Base-by-base conservation (phyloP, 768 basidiomycete genomes). In the Pisolithus marmoratus region DNA sequence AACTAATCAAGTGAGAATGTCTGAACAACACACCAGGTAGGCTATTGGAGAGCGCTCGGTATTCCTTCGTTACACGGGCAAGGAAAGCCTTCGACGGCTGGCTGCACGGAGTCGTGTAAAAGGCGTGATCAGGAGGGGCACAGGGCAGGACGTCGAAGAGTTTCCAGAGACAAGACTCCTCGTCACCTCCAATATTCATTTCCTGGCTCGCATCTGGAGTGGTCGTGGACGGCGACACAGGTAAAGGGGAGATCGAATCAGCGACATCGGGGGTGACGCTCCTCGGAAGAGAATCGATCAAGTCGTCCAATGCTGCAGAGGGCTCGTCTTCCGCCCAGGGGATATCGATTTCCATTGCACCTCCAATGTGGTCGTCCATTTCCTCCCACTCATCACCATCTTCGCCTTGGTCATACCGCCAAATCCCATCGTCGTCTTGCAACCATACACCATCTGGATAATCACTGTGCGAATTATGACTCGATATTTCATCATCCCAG, bases 81-180 rank as follows among this genome's bases (percentile, higher is more conserved):
- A 90, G 72, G 69, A 94, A 97, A 14, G 74, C 60, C 61, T 86
- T 89, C 7, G 84, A 82, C 3, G 87, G 84, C 53, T 83, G 82
- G 8, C 78, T 72, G 20, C 82, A 77, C 3, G 78, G 56, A 17
- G 82, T 78, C 29, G 75, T 75, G 63, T 80, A 79, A 68, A 86
- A 97, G 2, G 89, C 85, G 59, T 97, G 94, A 61, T 96, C 94
- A 44, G 58, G 58, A 22, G 94, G 93, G 15, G 87, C 85, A 31
- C 80, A 77, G 29, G 90, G 67, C 23, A 92, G 71, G 40, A 95
- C 71, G 49, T 85, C 84, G 61, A 97, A 97, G n/a, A 83, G 81
- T 57, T 82, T 82, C 91, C 90, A 94, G 38, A 72, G 57, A 8
- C 70, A 63, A n/a, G 74, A 71, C 4, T 69, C 65, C 19, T 74